Conservation (phyloP, 495 filamentous ascomycete species). For the Terfezia boudieri region DNA sequence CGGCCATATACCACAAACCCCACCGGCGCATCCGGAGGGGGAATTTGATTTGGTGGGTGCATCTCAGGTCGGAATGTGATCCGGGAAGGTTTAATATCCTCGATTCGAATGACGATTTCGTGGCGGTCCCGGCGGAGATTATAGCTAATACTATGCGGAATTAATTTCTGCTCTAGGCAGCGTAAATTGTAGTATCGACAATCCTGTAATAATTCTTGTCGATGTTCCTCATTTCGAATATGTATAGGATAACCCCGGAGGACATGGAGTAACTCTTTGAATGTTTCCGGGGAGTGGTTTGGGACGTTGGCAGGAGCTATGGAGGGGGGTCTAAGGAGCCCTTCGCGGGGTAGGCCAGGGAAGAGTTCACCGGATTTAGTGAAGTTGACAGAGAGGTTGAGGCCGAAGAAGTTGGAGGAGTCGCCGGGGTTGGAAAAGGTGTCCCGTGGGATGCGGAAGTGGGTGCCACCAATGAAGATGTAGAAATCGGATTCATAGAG, state of each 20-base stretch:
- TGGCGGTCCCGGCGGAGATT: slow-evolving; percentile 42
- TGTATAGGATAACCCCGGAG: slow-evolving; percentile 69
- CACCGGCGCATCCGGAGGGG: neutral
- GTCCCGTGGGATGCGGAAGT: slow-evolving; percentile 79
- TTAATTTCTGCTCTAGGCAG: slow-evolving; percentile 69
- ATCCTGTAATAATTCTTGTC: slow-evolving; percentile 57
- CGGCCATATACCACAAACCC: slow-evolving; percentile 36
- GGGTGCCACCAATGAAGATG: slow-evolving; percentile 61
- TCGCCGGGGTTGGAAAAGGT: slow-evolving; percentile 70
- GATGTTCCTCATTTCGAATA: slow-evolving; percentile 57
- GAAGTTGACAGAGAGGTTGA: slow-evolving; percentile 84
- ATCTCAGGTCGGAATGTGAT: slow-evolving; percentile 37
- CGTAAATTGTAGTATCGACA: slow-evolving; percentile 86
- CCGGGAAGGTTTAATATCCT: slow-evolving; percentile 70
- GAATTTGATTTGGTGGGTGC: slow-evolving; percentile 7
- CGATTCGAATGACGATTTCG: slow-evolving; percentile 64
- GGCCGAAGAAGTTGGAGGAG: slow-evolving; percentile 82
- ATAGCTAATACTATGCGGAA: slow-evolving; percentile 53
- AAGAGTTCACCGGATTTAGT: slow-evolving; percentile 53
- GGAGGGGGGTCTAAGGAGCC: slow-evolving; percentile 71
- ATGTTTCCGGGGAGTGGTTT: slow-evolving; percentile 54
- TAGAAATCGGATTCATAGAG: slow-evolving; percentile 88
- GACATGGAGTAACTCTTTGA: slow-evolving; percentile 63
- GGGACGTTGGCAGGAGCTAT: slow-evolving; percentile 66
- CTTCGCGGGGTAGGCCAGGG: slow-evolving; percentile 57